phyloP scores from a whole-genome alignment of 2,329 filamentous ascomycete genomes.

The Fusarium buxicola region DNA sequence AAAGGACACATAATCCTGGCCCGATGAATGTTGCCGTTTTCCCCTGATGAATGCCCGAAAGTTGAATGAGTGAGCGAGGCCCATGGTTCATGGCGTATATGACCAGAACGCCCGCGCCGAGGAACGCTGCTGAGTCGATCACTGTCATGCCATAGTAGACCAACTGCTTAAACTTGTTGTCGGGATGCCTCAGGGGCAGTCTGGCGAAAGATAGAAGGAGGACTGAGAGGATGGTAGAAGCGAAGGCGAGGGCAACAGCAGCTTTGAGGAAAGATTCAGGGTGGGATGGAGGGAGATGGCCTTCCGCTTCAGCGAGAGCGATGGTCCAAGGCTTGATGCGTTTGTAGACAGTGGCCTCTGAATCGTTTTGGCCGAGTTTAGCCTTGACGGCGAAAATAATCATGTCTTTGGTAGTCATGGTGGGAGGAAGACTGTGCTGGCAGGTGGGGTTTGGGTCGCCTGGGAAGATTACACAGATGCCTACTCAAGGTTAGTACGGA shows the following conservation, averaged over 20 bases:
- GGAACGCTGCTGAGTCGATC: slow-evolving; percentile 12
- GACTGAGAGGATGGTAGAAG: slow-evolving; percentile 21
- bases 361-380: not conserved
- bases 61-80: slow-evolving; percentile 23
- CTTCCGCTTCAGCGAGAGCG: slow-evolving; percentile 19
- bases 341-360: not conserved
- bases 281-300: slow-evolving; percentile 9
- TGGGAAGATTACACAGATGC: slow-evolving; percentile 10
- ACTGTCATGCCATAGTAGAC: slow-evolving; percentile 24
- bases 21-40: slow-evolving; percentile 21
- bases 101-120: slow-evolving; percentile 21
- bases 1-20: slow-evolving; percentile 19
- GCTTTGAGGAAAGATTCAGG: slow-evolving; percentile 18
- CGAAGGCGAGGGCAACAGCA: slow-evolving; percentile 13
- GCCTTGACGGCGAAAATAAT: slow-evolving; percentile 18
- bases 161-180: slow-evolving; percentile 17
- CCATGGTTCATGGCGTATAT: slow-evolving; percentile 32
- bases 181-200: slow-evolving; percentile 20
- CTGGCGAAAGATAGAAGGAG: slow-evolving; percentile 18
- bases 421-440: slow-evolving; percentile 19
- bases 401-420: slow-evolving; percentile 16
- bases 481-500: not conserved
- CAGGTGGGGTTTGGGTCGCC: slow-evolving; percentile 8
- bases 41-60: slow-evolving; percentile 21
- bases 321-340: slow-evolving; percentile 17